Evolutionary conservation across 495 filamentous ascomycete genomes (phyloP).

Genomic region (Apodospora peruviana): DNA sequence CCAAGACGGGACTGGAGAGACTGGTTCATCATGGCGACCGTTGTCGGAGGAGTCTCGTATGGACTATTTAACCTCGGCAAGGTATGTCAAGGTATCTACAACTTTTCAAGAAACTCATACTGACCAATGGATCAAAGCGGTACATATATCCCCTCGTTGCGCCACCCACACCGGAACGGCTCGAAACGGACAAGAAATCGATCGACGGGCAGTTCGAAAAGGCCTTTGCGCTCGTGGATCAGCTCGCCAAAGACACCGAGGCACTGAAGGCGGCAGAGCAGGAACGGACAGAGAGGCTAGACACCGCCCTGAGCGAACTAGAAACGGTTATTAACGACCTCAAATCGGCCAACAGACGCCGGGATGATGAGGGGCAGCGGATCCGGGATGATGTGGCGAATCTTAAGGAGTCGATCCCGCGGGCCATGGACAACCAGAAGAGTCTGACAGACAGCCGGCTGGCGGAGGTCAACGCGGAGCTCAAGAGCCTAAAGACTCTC

Average conservation of each 20-base stretch:
- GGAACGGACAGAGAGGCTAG: conserved; percentile 76
- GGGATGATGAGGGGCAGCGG: conserved; percentile 79
- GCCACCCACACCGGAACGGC: conserved; percentile 85
- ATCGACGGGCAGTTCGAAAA: conserved; percentile 90
- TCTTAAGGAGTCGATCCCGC: conserved; percentile 78
- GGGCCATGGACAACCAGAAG: conserved; percentile 80
- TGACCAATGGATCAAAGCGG: conserved; percentile 47
- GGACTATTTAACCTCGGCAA: conserved; percentile 84
- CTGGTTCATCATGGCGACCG: conserved; percentile 96
- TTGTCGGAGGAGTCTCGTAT: conserved; percentile 79
- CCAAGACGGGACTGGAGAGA: conserved; percentile 93
- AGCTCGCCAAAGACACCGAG: conserved; percentile 83
- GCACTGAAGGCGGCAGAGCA: conserved; percentile 79
- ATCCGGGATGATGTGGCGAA: conserved; percentile 81
- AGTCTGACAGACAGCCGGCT: conserved; percentile 74
- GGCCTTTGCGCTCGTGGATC: conserved; percentile 86
- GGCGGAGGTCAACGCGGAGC: conserved; percentile 77
- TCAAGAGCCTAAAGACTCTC: conserved; percentile 88
- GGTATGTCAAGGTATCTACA: conserved; percentile 35
- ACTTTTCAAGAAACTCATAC: conserved; percentile 10
- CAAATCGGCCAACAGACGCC: conserved; percentile 67
- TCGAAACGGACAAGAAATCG: conserved; percentile 85
- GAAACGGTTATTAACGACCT: conserved; percentile 75
- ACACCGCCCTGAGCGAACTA: conserved; percentile 75
- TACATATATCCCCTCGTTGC: conserved; percentile 88